Evolutionary conservation across 345 rosid species (phyloP).

Genomic region (Brassica incana): DNA sequence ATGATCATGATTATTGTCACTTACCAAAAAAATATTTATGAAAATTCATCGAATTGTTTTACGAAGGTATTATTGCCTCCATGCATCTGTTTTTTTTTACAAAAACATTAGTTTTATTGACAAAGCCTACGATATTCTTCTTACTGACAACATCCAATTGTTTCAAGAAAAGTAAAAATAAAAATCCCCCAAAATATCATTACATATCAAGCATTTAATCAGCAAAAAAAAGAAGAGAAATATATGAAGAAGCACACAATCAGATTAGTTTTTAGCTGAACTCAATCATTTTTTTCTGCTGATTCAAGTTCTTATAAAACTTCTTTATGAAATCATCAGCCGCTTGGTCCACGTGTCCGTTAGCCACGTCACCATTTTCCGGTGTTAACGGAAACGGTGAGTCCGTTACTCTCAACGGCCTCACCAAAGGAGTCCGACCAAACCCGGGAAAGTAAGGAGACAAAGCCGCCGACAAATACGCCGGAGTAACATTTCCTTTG

Average conservation of each 20-base stretch:
- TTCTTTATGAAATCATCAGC: slow-evolving; percentile 82
- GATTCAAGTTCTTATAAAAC: slow-evolving; percentile 67
- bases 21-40: background rate
- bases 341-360: slow-evolving; percentile 60
- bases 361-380: slow-evolving; percentile 49
- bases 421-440: background rate
- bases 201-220: slow-evolving; percentile 30
- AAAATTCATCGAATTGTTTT: background rate
- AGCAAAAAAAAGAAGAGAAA: background rate
- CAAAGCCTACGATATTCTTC: background rate
- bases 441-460: slow-evolving; percentile 83
- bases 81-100: slow-evolving; percentile 2
- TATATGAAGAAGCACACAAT: slow-evolving; percentile 17
- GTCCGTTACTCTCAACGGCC: background rate
- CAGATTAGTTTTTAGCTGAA: slow-evolving; percentile 22
- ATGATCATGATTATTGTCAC: background rate
- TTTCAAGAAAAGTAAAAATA: slow-evolving; percentile 14
- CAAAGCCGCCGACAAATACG: slow-evolving; percentile 48
- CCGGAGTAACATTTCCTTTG: slow-evolving; percentile 27
- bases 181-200: slow-evolving; percentile 30
- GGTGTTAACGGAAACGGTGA: background rate
- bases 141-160: slow-evolving; percentile 28
- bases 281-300: slow-evolving; percentile 48
- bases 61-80: background rate
- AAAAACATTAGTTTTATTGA: background rate